Percentiles rank a stretch among this genome's conserved stretches.
phyloP scores from a whole-genome alignment of 129 eudicot species.

The Tagetes erecta region DNA sequence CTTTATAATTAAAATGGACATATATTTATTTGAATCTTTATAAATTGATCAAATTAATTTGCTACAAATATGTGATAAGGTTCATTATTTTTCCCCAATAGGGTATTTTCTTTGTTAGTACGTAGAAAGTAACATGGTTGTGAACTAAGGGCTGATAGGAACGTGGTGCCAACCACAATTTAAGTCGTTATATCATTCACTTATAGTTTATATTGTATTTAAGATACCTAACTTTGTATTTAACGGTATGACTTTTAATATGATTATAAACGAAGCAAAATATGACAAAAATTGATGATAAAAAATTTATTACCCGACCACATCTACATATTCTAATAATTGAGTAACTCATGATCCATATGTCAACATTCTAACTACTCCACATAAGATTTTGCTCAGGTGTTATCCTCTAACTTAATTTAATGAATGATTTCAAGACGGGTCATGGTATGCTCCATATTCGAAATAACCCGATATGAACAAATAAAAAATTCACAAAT shows the following conservation, averaged over 20 bases:
- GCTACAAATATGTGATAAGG: not conserved
- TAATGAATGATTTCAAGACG: too few relatives aligned
- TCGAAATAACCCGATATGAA: too few relatives aligned
- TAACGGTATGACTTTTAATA: too few relatives aligned
- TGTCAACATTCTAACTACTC: too few relatives aligned
- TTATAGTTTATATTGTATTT: not conserved
- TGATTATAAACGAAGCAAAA: too few relatives aligned
- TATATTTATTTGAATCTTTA: not conserved
- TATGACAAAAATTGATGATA: not conserved
- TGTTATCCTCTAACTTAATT: too few relatives aligned
- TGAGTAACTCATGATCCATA: too few relatives aligned
- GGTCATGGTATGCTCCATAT: too few relatives aligned
- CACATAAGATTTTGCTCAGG: too few relatives aligned
- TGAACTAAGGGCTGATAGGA: not conserved
- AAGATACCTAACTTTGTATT: not conserved
- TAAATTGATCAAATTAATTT: not conserved
- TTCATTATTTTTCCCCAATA: not conserved
- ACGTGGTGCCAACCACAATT: conserved; percentile 1
- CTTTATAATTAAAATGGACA: not conserved
- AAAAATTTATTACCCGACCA: not conserved
- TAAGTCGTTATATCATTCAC: not conserved
- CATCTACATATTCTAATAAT: too few relatives aligned
- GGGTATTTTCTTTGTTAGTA: not conserved
- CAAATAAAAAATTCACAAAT: too few relatives aligned
- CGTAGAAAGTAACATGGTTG: conserved; percentile 7